A percentile compares a stretch with the other conserved stretches of the same genome.
Evolutionary conservation across 345 rosid species (phyloP).

Genomic region (Barbarea vulgaris): DNA sequence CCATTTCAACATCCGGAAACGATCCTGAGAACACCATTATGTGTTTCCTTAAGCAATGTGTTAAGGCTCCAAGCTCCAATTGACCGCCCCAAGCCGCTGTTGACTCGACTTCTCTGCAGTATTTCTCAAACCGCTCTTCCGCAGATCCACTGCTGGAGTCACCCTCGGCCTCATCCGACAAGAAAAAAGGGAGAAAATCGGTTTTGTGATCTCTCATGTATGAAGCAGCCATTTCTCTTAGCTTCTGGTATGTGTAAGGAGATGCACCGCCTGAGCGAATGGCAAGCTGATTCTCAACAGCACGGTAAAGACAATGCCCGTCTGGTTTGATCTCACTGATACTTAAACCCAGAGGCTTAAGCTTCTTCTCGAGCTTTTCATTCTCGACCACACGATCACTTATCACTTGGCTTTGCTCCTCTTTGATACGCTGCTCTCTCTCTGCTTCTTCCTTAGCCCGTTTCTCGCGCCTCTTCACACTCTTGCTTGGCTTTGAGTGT

Average conservation of each 20-base stretch:
- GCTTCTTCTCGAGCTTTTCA: constrained; percentile 43
- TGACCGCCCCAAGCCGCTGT: constrained; percentile 45
- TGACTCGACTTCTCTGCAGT: constrained; percentile 42
- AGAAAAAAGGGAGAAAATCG: constrained; percentile 65
- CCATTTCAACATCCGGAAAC: constrained; percentile 47
- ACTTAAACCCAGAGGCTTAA: constrained; percentile 66
- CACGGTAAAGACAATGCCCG: constrained; percentile 92
- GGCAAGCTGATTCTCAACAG: constrained; percentile 85
- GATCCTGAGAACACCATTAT: constrained; percentile 44
- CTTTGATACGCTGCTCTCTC: constrained; percentile 87
- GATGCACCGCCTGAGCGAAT: constrained; percentile 58
- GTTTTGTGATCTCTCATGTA: constrained; percentile 70
- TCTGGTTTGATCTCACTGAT: constrained; percentile 83
- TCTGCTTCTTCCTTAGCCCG: constrained; percentile 91
- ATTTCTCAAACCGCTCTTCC: constrained; percentile 41
- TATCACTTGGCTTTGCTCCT: constrained; percentile 75
- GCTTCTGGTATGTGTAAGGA: constrained; percentile 64
- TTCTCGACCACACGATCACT: constrained; percentile 74
- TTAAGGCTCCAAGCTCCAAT: constrained; percentile 44
- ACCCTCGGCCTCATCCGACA: constrained; percentile 14
- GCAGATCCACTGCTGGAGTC: constrained; percentile 13
- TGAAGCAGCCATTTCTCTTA: constrained; percentile 78
- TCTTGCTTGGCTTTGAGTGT: constrained; percentile 68
- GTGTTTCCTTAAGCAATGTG: constrained; percentile 44
- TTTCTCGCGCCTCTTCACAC: constrained; percentile 77